phyloP scores from a whole-genome alignment of 2,329 filamentous ascomycete genomes.

The Alternaria arbusti region DNA sequence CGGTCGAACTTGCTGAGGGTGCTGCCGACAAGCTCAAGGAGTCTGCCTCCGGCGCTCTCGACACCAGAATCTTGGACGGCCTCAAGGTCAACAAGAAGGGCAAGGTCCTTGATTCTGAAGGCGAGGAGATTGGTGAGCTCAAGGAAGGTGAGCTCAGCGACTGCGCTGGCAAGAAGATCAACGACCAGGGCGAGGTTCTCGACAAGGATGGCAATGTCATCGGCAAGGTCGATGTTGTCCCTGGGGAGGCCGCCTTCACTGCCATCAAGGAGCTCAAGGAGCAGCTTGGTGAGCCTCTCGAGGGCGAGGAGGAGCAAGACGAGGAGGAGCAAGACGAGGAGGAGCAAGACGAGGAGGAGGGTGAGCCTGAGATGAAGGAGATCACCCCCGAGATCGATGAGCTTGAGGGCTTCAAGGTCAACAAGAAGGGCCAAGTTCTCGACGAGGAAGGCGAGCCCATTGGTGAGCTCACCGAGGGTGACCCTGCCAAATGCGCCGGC shows the following conservation, averaged over 20 bases:
- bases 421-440: conserved; percentile 63
- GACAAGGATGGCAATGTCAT: conserved; percentile 59
- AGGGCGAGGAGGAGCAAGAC: conserved; percentile 5
- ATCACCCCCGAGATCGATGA: conserved; percentile 55
- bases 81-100: conserved; percentile 65
- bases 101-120: conserved; percentile 59
- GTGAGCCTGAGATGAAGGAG: conserved; percentile 50
- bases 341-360: conserved; percentile 6
- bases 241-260: conserved; percentile 58
- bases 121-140: conserved; percentile 59
- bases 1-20: conserved; percentile 58
- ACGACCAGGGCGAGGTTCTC: conserved; percentile 59
- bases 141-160: conserved; percentile 54
- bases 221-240: conserved; percentile 56
- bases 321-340: conserved; percentile 5
- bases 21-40: conserved; percentile 56
- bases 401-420: conserved; percentile 62
- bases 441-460: conserved; percentile 62
- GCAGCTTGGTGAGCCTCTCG: conserved; percentile 51
- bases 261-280: conserved; percentile 56
- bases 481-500: conserved; percentile 67
- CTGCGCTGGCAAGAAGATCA: conserved; percentile 57
- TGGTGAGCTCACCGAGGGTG: conserved; percentile 62
- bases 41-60: conserved; percentile 48
- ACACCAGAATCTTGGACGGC: conserved; percentile 58